A percentile compares a stretch with the other conserved stretches of the same genome.
These are phyloP conservation scores for Podaxis carcinomalis DNA, from an alignment of 768 basidiomycete species.

Conservation along the genomic window DNA sequence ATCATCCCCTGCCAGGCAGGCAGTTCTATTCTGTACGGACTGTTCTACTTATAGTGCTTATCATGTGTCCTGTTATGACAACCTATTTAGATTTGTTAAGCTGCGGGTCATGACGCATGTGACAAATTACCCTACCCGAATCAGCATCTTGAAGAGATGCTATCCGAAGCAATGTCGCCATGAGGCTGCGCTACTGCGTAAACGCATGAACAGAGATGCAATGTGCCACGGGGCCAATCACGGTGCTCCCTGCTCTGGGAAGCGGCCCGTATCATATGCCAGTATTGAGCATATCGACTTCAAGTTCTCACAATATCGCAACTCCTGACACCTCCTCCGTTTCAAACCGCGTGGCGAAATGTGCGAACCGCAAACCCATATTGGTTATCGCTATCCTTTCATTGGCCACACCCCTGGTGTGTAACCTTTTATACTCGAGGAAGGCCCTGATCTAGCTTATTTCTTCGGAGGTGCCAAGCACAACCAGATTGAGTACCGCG, in stretches of 20 bases:
- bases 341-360: neutral
- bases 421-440: neutral
- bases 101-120: neutral
- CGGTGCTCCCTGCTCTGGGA: neutral
- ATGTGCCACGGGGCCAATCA: neutral
- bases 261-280: neutral
- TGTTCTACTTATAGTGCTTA: neutral
- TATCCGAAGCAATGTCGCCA: constrained; percentile 1
- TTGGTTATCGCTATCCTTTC: neutral
- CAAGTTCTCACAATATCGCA: neutral
- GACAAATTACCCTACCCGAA: neutral
- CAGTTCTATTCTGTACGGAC: neutral
- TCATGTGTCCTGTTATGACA: neutral
- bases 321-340: neutral
- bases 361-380: neutral
- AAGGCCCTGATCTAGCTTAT: neutral
- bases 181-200: neutral
- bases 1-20: neutral
- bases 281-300: neutral
- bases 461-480: neutral
- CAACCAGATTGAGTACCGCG: neutral
- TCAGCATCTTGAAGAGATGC: neutral
- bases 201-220: neutral
- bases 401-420: neutral
- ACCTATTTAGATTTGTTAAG: neutral